Conservation (phyloP, 805 yeast genomes). For the Lipomyces anomalus region DNA sequence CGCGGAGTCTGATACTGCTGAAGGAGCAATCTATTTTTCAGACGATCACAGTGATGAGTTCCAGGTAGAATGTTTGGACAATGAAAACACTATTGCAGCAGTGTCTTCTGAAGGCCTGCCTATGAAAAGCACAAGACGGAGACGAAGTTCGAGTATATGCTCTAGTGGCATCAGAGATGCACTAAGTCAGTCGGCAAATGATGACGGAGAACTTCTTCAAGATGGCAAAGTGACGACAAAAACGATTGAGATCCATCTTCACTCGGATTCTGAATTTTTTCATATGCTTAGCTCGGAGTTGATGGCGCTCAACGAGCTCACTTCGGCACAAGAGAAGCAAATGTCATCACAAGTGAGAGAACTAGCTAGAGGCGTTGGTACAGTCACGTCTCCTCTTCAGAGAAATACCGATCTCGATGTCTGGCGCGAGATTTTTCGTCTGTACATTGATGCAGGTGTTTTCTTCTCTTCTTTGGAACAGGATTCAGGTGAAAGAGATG, state of each 20-base stretch:
- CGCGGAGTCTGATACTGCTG: slow-evolving; percentile 11
- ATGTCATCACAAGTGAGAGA: slow-evolving; percentile 41
- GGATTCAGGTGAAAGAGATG: slow-evolving; percentile 42
- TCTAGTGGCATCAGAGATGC: too few species aligned
- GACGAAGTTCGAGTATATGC: too few species aligned
- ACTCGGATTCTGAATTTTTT: slow-evolving; percentile 57
- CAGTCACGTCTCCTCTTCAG: slow-evolving; percentile 39
- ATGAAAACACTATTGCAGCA: too few species aligned
- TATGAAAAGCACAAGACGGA: too few species aligned
- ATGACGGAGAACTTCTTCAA: too few species aligned
- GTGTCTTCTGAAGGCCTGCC: too few species aligned
- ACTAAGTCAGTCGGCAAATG: too few species aligned
- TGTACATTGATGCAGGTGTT: slow-evolving; percentile 61
- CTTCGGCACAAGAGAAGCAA: slow-evolving; percentile 39
- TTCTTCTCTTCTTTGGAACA: slow-evolving; percentile 51
- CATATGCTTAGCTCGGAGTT: slow-evolving; percentile 52
- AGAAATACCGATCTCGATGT: slow-evolving; percentile 50
- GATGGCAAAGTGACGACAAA: too few species aligned
- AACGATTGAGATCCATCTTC: slow-evolving; percentile 38
- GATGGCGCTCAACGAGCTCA: slow-evolving; percentile 42
- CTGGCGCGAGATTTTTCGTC: slow-evolving; percentile 65
- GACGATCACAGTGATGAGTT: too few species aligned
- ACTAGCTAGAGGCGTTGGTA: slow-evolving; percentile 39
- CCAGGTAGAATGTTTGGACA: too few species aligned
- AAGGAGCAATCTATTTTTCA: too few species aligned